Base-by-base conservation (phyloP, 768 basidiomycete genomes). In the Boletus subcaerulescens region DNA sequence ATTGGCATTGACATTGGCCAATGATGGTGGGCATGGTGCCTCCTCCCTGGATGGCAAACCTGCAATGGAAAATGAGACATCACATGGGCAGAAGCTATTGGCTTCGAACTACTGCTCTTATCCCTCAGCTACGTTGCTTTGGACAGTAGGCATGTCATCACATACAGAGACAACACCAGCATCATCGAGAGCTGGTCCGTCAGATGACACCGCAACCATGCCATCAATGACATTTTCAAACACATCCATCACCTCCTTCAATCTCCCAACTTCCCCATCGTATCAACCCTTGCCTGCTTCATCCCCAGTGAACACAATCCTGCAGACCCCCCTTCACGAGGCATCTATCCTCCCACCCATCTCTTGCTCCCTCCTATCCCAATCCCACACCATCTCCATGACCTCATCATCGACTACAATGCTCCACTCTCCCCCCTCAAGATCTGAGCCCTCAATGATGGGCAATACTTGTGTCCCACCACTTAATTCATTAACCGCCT, bases 1-100 rank as follows among this genome's bases (percentile, higher is more conserved):
- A 26, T 26, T 26, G 26, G 26, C 26, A 26, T 62, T 3, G 8
- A 36, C 44, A 55, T 60, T n/a, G 22, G 48, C 0, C 1, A 45
- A 1, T 1, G 2, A 0, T 58, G 48, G 52, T 3, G 26, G 8
- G 57, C 49, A 0, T 58, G 57, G 52, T 6, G 38, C 12, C 40
- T 64, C 24, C 5, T 65, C 33, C 49, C 57, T 2, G 51, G 31
- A 0, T 67, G 66, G 66, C 22, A 57, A 4, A 31, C 35, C 0
- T 17, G 4, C 0, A 14, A 17, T 0, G 32, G 32, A 2, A 10
- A 50, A 2, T 5, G 52, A 0, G 65, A 68, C 42, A 68, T 68
- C 14, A 46, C 52, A 1, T 68, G 66, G 65, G 65, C 57, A 0
- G 57, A 68, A 56, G 67, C 60, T 3, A 15, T 67, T 7, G 47